phyloP scores from a whole-genome alignment of 2,329 filamentous ascomycete species.

The Arthrinium phaeospermum region DNA sequence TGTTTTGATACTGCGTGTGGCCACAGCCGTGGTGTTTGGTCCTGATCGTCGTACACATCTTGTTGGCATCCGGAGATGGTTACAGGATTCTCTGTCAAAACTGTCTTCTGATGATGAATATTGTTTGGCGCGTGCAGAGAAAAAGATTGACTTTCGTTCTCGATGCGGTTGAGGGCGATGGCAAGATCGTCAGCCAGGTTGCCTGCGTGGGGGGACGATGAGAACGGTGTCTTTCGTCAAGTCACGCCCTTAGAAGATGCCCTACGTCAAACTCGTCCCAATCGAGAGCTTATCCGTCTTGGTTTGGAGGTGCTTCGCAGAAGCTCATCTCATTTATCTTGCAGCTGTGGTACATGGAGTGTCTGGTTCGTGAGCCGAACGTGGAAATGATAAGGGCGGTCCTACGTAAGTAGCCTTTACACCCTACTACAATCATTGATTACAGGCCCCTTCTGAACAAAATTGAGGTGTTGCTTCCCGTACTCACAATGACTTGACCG shows the following conservation, averaged over 20 bases:
- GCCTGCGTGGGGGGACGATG: neutral
- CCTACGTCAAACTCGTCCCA: neutral
- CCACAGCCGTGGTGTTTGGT: slow-evolving; percentile 35
- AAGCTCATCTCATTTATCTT: neutral
- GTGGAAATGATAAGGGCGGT: neutral
- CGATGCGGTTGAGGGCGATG: neutral
- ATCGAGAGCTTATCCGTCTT: neutral
- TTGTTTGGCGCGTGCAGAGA: neutral
- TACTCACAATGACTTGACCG: neutral
- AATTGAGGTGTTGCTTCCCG: neutral
- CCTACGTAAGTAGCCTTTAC: neutral
- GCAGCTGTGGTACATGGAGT: neutral
- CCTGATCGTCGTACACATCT: slow-evolving; percentile 43
- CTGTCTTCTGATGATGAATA: neutral
- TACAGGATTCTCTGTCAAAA: neutral
- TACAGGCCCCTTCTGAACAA: neutral
- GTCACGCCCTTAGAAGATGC: neutral
- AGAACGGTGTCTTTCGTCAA: neutral
- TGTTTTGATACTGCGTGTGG: slow-evolving; percentile 43
- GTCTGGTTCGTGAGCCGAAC: neutral
- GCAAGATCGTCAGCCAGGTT: neutral
- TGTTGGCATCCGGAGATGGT: neutral
- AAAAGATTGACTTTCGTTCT: neutral
- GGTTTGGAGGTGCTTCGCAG: neutral
- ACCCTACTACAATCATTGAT: neutral